Base-by-base conservation (phyloP, 2,329 filamentous ascomycete genomes). In the Microsporum canis region DNA sequence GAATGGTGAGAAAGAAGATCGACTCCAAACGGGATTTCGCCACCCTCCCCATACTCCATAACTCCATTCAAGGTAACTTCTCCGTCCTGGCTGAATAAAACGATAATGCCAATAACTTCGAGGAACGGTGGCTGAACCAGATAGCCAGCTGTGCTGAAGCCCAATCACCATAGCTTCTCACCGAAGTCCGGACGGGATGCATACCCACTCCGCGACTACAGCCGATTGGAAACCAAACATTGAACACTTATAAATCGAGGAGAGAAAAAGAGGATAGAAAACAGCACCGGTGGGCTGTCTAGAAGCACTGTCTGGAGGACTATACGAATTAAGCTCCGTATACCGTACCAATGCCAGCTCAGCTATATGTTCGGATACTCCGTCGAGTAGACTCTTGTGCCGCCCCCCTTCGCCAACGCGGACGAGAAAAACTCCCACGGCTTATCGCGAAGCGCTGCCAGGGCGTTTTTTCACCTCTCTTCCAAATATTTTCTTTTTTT, bases 371-470 rank as follows among this genome's bases (percentile, higher is more conserved):
- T 6, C 39, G 39, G 39, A 5, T 43, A 6, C 39, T 43, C 39
- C 39, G 39, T 43, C 14, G 14, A 43, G 39, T 43, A 29, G 23
- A 51, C 27, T 33, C 6, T 31, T 31, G 45, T 51, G 45, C 45
- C 45, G 45, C 8, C 45, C 23, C 45, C 45, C 23, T 51, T 51
- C 10, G 45, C 31, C 51, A 38, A 55, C 51, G 17, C 31, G 14
- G 33, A 38, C 51, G 33, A 36, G 51, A 36, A 55, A 47, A 23
- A 23, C 17, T 47, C 17, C 38, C 38, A 39, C 38, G 14, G 10
- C 6, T 47, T 47, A 47, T 55, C 51, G 51, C 6, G 51, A 55
- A 55, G 51, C 31, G 51, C 51, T 55, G 10, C 51, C 51, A 55
- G 51, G 51, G 51, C 31, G n/a, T 36, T 36, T 36, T 55, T 10